These are phyloP conservation scores for Plasmodium falciparum DNA, from an alignment of 169 alveolate species.

Conservation along the genomic window DNA sequence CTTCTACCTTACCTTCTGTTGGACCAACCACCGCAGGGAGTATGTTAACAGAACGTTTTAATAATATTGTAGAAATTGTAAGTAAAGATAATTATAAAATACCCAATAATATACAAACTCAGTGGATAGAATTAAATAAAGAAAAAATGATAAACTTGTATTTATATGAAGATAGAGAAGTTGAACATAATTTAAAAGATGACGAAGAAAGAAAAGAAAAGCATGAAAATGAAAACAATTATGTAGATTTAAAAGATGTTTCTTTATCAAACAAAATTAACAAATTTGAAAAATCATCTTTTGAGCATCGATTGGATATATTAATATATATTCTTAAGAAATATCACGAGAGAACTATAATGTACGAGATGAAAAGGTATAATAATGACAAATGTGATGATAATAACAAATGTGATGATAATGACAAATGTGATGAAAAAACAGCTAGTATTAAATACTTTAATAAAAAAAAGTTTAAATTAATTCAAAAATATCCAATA, in stretches of 20 bases:
- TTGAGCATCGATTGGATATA: slow-evolving; percentile 57
- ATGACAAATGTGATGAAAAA: not conserved
- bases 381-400: not conserved
- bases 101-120: slow-evolving; percentile 50
- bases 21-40: slow-evolving; percentile 85
- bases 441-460: not conserved
- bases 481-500: slow-evolving; percentile 12
- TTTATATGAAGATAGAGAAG: slow-evolving; percentile 4
- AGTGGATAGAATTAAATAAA: slow-evolving; percentile 64
- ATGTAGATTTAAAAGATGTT: slow-evolving; percentile 24
- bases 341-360: slow-evolving; percentile 23
- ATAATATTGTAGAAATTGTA: slow-evolving; percentile 44
- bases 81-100: slow-evolving; percentile 47
- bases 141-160: slow-evolving; percentile 49
- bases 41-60: slow-evolving; percentile 83
- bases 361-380: not conserved
- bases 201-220: not conserved
- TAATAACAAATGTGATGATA: not conserved
- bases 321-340: slow-evolving; percentile 56
- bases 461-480: slow-evolving; percentile 12
- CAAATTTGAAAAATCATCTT: slow-evolving; percentile 46
- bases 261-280: slow-evolving; percentile 47
- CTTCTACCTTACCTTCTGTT: slow-evolving; percentile 81
- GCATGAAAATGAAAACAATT: not conserved
- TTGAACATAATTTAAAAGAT: not conserved